phyloP scores from a whole-genome alignment of 495 filamentous ascomycete genomes.

The Neurospora intermedia region DNA sequence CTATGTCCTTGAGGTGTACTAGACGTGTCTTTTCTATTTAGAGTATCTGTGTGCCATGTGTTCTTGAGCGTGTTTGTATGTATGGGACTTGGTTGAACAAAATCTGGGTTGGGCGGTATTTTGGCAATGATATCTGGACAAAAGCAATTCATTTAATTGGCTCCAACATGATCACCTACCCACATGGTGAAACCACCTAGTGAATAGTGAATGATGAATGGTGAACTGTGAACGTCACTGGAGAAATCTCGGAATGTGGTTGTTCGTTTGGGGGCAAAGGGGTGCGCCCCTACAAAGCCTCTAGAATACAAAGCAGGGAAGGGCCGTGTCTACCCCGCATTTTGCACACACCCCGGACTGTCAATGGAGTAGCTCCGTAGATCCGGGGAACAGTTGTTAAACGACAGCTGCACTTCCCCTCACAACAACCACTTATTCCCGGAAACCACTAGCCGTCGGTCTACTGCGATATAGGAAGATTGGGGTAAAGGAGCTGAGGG shows the following conservation, averaged over 20 bases:
- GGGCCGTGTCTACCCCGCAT: not conserved
- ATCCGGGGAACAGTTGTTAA: not conserved
- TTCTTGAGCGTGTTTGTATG: not conserved
- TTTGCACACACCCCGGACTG: not conserved
- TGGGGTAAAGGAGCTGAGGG: not conserved
- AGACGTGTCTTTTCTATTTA: conserved; percentile 15
- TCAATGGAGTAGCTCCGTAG: not conserved
- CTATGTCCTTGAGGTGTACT: conserved; percentile 96
- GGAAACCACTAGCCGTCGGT: not conserved
- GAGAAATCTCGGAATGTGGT: not conserved
- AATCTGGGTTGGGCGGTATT: not conserved
- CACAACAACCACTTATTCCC: not conserved
- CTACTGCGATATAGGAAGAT: not conserved
- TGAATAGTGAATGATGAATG: not conserved
- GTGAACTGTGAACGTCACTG: not conserved
- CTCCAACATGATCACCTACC: not conserved
- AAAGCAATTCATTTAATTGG: not conserved
- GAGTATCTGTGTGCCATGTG: not conserved
- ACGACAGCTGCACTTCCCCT: not conserved
- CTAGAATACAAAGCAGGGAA: not conserved
- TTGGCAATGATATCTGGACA: not conserved
- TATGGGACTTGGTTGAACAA: not conserved
- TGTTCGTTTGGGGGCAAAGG: not conserved
- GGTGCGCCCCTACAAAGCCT: not conserved
- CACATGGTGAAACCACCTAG: not conserved